Evolutionary conservation across 257 asterid species (phyloP).

Genomic region (Salvia miltiorrhiza): DNA sequence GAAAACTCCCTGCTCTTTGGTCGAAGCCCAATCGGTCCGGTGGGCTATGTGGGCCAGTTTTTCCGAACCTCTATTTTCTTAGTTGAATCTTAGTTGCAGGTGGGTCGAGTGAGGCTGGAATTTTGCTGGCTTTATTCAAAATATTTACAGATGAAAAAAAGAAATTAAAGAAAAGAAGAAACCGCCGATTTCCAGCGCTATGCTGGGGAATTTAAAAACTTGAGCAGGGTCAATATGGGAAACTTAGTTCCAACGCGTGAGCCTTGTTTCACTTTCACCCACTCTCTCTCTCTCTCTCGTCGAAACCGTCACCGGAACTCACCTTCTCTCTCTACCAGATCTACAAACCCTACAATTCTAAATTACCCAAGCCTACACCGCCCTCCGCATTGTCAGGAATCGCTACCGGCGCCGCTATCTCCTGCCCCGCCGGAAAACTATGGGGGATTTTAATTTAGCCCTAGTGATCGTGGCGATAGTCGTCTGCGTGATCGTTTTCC

Average conservation of each 20-base stretch:
- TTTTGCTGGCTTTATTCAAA: too few relatives aligned
- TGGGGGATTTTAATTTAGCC: conserved; percentile 99
- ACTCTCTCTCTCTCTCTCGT: conserved; percentile 14
- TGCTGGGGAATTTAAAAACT: background rate
- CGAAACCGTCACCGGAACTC: conserved; percentile 36
- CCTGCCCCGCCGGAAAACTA: conserved; percentile 31
- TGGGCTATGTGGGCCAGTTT: too few relatives aligned
- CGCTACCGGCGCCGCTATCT: conserved; percentile 29
- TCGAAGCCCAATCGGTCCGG: too few relatives aligned
- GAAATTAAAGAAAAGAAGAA: background rate
- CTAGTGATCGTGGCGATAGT: conserved; percentile 85
- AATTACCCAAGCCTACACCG: background rate
- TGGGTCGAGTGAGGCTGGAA: too few relatives aligned
- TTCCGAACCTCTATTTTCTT: too few relatives aligned
- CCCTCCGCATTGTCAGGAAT: conserved; percentile 28
- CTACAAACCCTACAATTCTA: conserved; percentile 10
- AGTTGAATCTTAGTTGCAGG: too few relatives aligned
- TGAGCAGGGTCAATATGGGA: conserved; percentile 25
- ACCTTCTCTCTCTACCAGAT: conserved; percentile 21
- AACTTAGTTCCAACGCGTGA: conserved; percentile 7
- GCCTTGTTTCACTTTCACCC: conserved; percentile 18
- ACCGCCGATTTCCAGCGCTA: conserved; percentile 12
- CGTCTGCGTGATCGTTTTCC: conserved; percentile 74
- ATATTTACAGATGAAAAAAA: background rate
- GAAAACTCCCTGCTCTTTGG: too few relatives aligned